These are phyloP conservation scores for Phytophthora boehmeriae DNA, from an alignment of 352 stramenopile genomes.

Conservation along the genomic window DNA sequence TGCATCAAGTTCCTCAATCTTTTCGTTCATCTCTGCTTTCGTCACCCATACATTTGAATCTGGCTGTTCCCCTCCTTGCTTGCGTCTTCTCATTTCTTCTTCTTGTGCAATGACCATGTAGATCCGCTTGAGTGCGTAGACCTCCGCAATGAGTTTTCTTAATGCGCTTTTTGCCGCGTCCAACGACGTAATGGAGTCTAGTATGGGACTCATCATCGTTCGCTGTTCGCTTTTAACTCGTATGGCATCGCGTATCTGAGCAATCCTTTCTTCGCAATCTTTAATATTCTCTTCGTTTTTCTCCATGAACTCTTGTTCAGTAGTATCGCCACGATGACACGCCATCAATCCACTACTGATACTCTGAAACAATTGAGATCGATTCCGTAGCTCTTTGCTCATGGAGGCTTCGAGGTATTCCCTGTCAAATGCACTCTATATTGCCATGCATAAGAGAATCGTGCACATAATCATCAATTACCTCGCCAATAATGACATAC, in stretches of 20 bases:
- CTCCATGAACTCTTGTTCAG: slow-evolving; percentile 58
- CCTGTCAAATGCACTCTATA: slow-evolving; percentile 53
- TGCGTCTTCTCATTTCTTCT: slow-evolving; percentile 15
- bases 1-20: slow-evolving; percentile 30
- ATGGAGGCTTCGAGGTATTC: slow-evolving; percentile 64
- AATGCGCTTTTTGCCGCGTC: slow-evolving; percentile 53
- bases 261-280: slow-evolving; percentile 66
- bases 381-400: slow-evolving; percentile 53
- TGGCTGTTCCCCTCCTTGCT: slow-evolving; percentile 8
- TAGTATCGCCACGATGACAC: slow-evolving; percentile 34
- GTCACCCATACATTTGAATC: slow-evolving; percentile 18
- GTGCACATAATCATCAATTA: no score
- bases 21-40: slow-evolving; percentile 29
- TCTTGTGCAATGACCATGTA: slow-evolving; percentile 42
- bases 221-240: slow-evolving; percentile 22
- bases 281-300: slow-evolving; percentile 59
- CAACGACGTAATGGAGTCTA: slow-evolving; percentile 55
- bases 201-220: slow-evolving; percentile 32
- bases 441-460: no score
- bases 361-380: slow-evolving; percentile 51
- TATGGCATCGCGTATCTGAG: slow-evolving; percentile 52
- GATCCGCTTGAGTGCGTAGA: slow-evolving; percentile 61
- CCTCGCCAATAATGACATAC: no score
- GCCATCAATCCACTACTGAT: slow-evolving; percentile 46
- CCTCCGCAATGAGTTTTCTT: slow-evolving; percentile 51